phyloP scores from a whole-genome alignment of 2,329 filamentous ascomycete species.

The Teratosphaeria viscida region DNA sequence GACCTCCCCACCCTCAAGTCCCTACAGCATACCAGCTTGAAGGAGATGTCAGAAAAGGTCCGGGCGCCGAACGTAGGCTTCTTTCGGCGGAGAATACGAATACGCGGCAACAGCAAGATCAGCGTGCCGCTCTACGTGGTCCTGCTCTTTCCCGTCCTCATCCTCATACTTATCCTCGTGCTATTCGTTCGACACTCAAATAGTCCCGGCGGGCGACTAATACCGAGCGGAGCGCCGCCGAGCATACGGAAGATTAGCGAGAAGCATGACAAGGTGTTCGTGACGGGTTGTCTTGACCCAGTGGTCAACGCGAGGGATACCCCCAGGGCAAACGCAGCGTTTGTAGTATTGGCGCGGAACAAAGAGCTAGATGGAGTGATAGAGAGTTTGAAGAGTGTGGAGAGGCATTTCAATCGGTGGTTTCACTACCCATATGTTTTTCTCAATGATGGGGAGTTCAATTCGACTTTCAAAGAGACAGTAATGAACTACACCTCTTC shows the following conservation, averaged over 20 bases:
- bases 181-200: conserved; percentile 82
- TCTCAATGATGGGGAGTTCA: conserved; percentile 94
- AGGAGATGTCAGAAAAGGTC: not conserved
- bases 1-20: conserved; percentile 35
- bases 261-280: conserved; percentile 93
- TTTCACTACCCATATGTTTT: conserved; percentile 98
- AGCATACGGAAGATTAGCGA: conserved; percentile 89
- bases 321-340: conserved; percentile 83
- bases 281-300: conserved; percentile 71
- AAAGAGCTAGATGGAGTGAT: conserved; percentile 94
- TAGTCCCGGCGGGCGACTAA: conserved; percentile 69
- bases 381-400: conserved; percentile 93
- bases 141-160: conserved; percentile 81
- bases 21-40: conserved; percentile 21
- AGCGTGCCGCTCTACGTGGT: conserved; percentile 89
- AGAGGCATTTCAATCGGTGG: conserved; percentile 98
- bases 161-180: conserved; percentile 81
- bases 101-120: conserved; percentile 84
- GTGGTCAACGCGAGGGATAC: conserved; percentile 47
- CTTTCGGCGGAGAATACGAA: conserved; percentile 72
- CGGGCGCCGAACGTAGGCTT: conserved; percentile 55
- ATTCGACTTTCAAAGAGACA: conserved; percentile 81
- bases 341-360: conserved; percentile 90
- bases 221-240: conserved; percentile 79
- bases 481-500: conserved; percentile 84